Conservation (phyloP, 169 alveolate species). For the Prorocentrum cordatum region DNA sequence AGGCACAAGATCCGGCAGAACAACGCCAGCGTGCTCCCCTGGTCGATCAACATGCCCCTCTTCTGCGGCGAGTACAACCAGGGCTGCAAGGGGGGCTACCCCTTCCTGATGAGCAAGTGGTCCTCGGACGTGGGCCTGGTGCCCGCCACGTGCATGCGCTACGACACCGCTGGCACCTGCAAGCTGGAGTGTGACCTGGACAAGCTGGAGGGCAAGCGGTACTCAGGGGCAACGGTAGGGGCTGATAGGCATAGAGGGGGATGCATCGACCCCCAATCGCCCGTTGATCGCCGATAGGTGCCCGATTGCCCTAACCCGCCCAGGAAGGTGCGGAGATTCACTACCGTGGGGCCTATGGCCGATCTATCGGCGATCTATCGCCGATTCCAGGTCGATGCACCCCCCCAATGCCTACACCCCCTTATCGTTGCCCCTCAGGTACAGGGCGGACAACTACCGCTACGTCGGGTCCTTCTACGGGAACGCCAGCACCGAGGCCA, state of each 20-base stretch:
- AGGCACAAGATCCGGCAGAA: constrained; percentile 10
- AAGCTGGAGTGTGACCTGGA: background rate
- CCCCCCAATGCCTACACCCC: background rate
- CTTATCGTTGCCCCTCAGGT: background rate
- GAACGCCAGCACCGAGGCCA: constrained; percentile 42
- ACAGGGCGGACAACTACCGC: constrained; percentile 8
- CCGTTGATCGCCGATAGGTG: background rate
- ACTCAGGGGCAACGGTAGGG: background rate
- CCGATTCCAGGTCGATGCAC: background rate
- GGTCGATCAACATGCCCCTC: constrained; percentile 60
- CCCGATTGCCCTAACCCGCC: background rate
- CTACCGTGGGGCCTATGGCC: too few species aligned
- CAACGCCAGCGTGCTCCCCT: background rate
- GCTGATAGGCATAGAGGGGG: background rate
- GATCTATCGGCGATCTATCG: too few species aligned
- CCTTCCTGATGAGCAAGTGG: constrained; percentile 73
- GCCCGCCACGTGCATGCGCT: constrained; percentile 11
- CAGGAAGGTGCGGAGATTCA: background rate
- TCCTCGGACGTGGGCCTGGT: constrained; percentile 55
- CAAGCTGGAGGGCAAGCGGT: background rate
- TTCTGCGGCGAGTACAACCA: constrained; percentile 73
- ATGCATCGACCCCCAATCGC: background rate
- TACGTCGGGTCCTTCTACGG: constrained; percentile 74
- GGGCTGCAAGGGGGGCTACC: constrained; percentile 76
- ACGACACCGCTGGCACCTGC: background rate